phyloP scores from a whole-genome alignment of 805 yeast species.

The Pichia membranifaciens region DNA sequence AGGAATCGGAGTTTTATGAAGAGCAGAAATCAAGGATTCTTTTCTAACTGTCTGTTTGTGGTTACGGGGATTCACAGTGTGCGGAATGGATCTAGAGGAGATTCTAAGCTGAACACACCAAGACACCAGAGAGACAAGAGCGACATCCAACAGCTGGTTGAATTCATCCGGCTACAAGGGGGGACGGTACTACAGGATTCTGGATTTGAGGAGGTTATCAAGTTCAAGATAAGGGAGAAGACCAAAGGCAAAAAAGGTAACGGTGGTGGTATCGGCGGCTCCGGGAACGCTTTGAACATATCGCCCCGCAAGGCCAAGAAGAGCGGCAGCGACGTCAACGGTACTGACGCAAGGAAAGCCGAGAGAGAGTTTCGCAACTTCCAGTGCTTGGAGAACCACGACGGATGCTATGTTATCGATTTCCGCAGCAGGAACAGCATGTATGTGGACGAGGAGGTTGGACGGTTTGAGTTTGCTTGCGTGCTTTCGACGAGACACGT shows the following conservation, averaged over 20 bases:
- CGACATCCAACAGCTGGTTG: not conserved
- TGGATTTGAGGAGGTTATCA: constrained; percentile 12
- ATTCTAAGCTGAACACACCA: constrained; percentile 8
- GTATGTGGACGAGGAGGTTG: constrained; percentile 2
- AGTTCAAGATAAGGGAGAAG: not conserved
- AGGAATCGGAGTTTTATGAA: not conserved
- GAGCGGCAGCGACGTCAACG: not conserved
- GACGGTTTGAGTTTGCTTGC: constrained; percentile 50
- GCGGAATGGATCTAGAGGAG: constrained; percentile 3
- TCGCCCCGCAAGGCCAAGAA: constrained; percentile 6
- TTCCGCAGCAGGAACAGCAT: not conserved
- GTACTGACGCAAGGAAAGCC: constrained; percentile 4
- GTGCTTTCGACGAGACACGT: constrained; percentile 52
- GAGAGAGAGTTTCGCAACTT: constrained; percentile 12
- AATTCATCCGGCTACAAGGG: constrained; percentile 10
- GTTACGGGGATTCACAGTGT: constrained; percentile 10
- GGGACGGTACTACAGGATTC: constrained; percentile 11
- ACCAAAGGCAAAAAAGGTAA: not conserved
- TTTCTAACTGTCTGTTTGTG: constrained; percentile 13
- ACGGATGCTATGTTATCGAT: not conserved
- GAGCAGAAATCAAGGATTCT: constrained; percentile 4
- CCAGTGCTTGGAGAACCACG: constrained; percentile 4
- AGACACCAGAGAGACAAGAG: constrained; percentile 9
- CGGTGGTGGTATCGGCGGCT: not conserved
- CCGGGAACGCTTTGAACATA: too few relatives aligned